Evolutionary conservation across 805 yeast genomes (phyloP), one percentile per base, ranked within the genome.

Genomic region (Maudiozyma turicensis): DNA sequence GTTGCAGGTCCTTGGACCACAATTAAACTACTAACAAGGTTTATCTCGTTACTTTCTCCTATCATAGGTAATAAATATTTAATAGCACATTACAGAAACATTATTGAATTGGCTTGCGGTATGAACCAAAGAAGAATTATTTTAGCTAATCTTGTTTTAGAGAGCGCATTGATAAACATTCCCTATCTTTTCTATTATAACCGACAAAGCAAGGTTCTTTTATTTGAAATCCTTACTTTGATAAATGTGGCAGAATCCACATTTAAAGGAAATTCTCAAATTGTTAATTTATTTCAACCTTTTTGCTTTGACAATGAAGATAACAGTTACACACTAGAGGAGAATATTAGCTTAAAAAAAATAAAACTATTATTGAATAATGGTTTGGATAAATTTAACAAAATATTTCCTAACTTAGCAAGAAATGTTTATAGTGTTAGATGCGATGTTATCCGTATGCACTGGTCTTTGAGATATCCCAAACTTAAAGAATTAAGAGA

Each of bases 21-120:
- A 52, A 62, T 87, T 53, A 88, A 89, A 65, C 72, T 83, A 8
- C 64, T 80, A 8, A 58, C 85, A 52, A 77, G 95, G 55, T 79
- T 88, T 53, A 68, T 86, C 53, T 79, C 86, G 0, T 65, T 82
- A 2, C 67, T 87, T 52, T 61, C 78, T 1, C 82, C 86, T 1
- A 74, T 86, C 28, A 67, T 86, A 44, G 65, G 63, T 7, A 76
- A 74, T 29, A 72, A 72, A 32, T 73, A 72, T 13, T 51, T 75
- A 3, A 47, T 64, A 5, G 66, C 66, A 30, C 64, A 84, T 3
- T 74, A 78, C 56, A 68, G 66, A 46, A 77, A 75, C 51, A 68
- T 86, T 31, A 62, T 85, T 50, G 63, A 67, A 3, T 57, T 74
- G 30, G 76, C 87, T 0, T 69, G 77, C 43, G 78, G 73, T 1